Percentiles rank a stretch among this genome's conserved stretches.
These are phyloP conservation scores for Crepidotus variabilis DNA, from an alignment of 768 basidiomycete genomes.

Conservation along the genomic window DNA sequence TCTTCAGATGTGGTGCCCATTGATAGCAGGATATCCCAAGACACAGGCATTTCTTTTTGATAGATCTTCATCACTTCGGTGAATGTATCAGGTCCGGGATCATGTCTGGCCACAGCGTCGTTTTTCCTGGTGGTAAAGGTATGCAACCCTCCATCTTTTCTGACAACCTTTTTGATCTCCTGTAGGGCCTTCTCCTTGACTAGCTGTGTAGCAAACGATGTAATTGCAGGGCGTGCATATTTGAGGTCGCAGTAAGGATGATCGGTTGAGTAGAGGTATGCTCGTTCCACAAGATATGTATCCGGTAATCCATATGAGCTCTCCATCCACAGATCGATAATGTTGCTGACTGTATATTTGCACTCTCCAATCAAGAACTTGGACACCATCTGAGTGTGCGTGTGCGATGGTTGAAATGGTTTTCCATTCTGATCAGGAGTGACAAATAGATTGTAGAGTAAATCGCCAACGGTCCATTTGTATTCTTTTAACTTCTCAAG, in stretches of 20 bases:
- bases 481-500: too few relatives aligned
- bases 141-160: conserved; percentile 14
- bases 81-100: neutral
- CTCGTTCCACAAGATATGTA: neutral
- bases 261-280: neutral
- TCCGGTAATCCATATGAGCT: neutral
- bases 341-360: neutral
- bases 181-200: conserved; percentile 10
- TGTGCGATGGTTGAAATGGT: neutral
- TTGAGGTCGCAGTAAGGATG: conserved; percentile 12
- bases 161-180: conserved; percentile 12
- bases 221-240: conserved; percentile 14
- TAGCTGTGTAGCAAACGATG: conserved; percentile 23
- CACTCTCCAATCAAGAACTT: neutral
- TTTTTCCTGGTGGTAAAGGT: neutral
- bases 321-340: neutral
- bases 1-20: neutral
- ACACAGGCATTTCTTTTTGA: neutral
- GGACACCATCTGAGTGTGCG: conserved; percentile 1
- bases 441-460: too few relatives aligned
- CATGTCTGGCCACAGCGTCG: too few relatives aligned
- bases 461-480: too few relatives aligned
- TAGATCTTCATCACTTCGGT: neutral
- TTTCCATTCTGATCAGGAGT: neutral
- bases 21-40: neutral